Conservation (phyloP, 148 eudicot genomes). For the Spergularia marina region DNA sequence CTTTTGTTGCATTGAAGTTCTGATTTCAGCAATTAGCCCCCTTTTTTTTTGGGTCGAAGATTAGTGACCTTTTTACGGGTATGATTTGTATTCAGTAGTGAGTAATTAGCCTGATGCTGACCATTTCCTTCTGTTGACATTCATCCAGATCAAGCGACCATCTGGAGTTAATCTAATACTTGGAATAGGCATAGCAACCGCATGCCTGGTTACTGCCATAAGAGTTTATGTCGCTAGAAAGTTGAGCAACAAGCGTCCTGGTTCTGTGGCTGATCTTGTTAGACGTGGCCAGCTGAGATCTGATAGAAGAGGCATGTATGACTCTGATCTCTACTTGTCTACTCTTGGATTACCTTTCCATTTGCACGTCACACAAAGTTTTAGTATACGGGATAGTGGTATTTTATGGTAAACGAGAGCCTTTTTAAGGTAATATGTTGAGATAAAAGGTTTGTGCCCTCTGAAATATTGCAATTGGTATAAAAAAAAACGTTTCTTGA, state of each 20-base stretch:
- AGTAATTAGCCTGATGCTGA: conserved; percentile 1
- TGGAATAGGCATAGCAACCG: conserved; percentile 52
- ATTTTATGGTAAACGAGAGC: too few species aligned
- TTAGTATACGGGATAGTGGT: too few species aligned
- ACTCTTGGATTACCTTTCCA: conserved; percentile 9
- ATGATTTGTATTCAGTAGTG: not conserved
- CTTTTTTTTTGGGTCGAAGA: not conserved
- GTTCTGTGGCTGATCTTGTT: conserved; percentile 97
- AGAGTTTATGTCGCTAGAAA: conserved; percentile 47
- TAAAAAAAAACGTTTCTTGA: too few species aligned
- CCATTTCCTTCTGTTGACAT: conserved; percentile 15
- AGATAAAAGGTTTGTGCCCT: too few species aligned
- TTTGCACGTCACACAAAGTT: not conserved
- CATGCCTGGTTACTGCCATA: conserved; percentile 54
- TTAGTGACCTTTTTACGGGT: not conserved
- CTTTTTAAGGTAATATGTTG: too few species aligned
- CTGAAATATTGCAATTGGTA: too few species aligned
- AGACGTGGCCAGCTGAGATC: conserved; percentile 98
- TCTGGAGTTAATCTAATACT: conserved; percentile 47
- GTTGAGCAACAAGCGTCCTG: conserved; percentile 49
- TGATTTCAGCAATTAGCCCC: not conserved
- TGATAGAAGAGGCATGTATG: conserved; percentile 99
- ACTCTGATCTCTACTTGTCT: conserved; percentile 23
- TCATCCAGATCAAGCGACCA: conserved; percentile 51
- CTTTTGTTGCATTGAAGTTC: not conserved